Evolutionary conservation across 2,329 filamentous ascomycete genomes (phyloP).

Genomic region (Diaporthe sp.): DNA sequence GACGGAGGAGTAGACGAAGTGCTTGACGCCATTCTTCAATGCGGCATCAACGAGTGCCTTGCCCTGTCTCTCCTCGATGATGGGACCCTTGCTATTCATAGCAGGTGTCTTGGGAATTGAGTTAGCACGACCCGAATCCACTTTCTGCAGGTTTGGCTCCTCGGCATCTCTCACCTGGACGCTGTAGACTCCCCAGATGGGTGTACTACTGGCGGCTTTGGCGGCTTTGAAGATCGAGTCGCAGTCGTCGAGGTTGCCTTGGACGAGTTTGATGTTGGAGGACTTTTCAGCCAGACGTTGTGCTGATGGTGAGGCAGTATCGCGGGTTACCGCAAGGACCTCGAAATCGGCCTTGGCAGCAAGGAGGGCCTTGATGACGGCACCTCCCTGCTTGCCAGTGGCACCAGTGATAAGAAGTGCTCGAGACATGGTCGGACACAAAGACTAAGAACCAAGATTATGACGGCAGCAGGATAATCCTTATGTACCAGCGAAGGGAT

Average conservation of each 20-base stretch:
- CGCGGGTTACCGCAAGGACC: background rate
- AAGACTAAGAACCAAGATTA: too few relatives aligned
- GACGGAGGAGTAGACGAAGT: constrained; percentile 75
- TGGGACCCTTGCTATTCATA: background rate
- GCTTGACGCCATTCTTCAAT: constrained; percentile 66
- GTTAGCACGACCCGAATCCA: background rate
- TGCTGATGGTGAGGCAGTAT: background rate
- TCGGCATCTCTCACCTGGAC: background rate
- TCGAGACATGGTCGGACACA: background rate
- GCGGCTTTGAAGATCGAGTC: background rate
- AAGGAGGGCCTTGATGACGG: background rate
- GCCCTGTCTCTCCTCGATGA: constrained; percentile 52
- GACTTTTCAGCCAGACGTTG: background rate
- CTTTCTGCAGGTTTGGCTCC: too few relatives aligned
- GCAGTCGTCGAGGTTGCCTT: background rate
- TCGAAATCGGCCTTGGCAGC: background rate
- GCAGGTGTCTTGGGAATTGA: background rate
- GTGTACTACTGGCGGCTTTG: background rate
- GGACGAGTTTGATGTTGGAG: background rate
- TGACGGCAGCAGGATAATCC: too few relatives aligned
- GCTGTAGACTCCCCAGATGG: background rate
- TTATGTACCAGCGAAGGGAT: too few relatives aligned
- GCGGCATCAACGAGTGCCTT: constrained; percentile 71
- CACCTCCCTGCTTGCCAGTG: constrained; percentile 57
- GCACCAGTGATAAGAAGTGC: background rate